These are phyloP conservation scores for Geotrichum carabidarum DNA, from an alignment of 1,139 yeast species.

Conservation along the genomic window DNA sequence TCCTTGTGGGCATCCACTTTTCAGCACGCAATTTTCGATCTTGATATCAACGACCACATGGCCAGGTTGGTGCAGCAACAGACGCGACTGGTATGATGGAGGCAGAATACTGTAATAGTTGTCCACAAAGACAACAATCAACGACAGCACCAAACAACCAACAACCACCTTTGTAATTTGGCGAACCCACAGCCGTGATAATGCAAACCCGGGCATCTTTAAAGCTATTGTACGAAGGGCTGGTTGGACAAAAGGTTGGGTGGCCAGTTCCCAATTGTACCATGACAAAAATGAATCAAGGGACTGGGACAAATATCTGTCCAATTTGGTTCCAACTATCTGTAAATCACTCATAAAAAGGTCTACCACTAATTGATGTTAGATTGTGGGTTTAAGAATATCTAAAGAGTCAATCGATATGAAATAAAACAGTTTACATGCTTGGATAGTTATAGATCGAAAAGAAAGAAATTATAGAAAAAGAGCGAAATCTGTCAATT, in stretches of 20 bases:
- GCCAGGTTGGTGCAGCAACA: conserved; percentile 28
- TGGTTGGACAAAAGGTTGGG: neutral
- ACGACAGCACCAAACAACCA: conserved; percentile 22
- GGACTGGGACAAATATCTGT: neutral
- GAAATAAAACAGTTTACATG: no score
- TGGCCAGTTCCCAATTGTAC: neutral
- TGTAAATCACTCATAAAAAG: no score
- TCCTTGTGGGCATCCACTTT: conserved; percentile 27
- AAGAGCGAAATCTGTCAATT: no score
- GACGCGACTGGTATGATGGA: conserved; percentile 30
- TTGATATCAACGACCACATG: conserved; percentile 34
- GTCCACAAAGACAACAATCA: conserved; percentile 29
- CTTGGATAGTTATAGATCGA: no score
- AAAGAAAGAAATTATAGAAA: no score
- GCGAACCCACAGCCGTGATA: conserved; percentile 33
- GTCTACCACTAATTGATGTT: no score
- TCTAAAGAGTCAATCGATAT: no score
- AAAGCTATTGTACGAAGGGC: neutral
- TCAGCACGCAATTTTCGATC: conserved; percentile 30
- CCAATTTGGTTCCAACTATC: no score
- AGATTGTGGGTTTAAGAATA: no score
- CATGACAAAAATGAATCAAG: neutral
- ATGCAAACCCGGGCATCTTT: neutral
- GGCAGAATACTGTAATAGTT: conserved; percentile 35
- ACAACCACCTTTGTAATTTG: conserved; percentile 28